phyloP scores from a whole-genome alignment of 169 alveolate species.

The Cytauxzoon felis region DNA sequence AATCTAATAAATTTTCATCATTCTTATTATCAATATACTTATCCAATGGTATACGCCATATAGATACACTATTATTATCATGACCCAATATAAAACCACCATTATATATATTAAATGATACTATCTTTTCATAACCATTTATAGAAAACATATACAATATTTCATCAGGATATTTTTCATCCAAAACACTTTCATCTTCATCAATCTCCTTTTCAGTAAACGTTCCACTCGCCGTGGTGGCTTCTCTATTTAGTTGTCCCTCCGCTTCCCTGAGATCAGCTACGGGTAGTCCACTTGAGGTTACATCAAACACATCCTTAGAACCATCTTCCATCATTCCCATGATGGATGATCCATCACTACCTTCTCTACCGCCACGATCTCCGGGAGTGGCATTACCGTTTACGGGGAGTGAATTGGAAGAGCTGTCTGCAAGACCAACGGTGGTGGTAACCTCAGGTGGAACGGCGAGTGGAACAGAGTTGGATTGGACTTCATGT shows the following conservation, averaged over 20 bases:
- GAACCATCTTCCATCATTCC: too few relatives aligned
- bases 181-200: constrained; percentile 37
- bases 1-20: constrained; percentile 9
- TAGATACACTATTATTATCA: constrained; percentile 13
- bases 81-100: constrained; percentile 31
- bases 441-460: too few relatives aligned
- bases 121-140: constrained; percentile 31
- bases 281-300: too few relatives aligned
- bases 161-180: constrained; percentile 51
- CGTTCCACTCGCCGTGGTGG: background rate
- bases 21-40: constrained; percentile 10
- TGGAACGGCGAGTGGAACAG: too few relatives aligned
- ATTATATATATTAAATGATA: background rate
- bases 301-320: too few relatives aligned
- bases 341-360: too few relatives aligned
- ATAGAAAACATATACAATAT: constrained; percentile 47
- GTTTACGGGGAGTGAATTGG: too few relatives aligned
- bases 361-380: too few relatives aligned
- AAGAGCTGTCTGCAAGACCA: too few relatives aligned
- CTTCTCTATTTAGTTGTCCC: background rate
- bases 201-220: constrained; percentile 10
- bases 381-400: too few relatives aligned
- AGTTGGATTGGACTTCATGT: too few relatives aligned
- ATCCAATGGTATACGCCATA: constrained; percentile 43
- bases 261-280: too few relatives aligned